Evolutionary conservation across 1,139 yeast genomes (phyloP), one percentile per base, ranked within the genome.

Genomic region (Suhomyces kunorum): DNA sequence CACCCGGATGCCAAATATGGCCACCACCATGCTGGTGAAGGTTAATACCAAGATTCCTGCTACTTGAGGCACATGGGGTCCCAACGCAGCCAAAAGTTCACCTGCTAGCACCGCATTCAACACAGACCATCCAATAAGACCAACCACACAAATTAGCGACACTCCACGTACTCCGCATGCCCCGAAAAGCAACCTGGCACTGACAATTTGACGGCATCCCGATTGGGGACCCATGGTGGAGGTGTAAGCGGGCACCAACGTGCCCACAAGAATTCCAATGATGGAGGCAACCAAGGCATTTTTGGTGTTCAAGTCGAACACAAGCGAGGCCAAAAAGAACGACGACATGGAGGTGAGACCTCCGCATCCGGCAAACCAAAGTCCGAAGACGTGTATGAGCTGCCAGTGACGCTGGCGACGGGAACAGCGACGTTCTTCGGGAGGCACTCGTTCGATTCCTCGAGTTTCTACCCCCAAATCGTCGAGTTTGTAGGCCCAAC

Each of bases 41-140:
- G 64, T 52, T 26, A 66, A 55, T 6, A 66, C 54, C 6, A 66
- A 51, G 24, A 68, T 66, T 2, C 73, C 72, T 2, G 57, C 64
- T 13, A 56, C 53, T 27, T 64, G 49, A 0, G 62, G 56, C 11
- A 58, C 52, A 6, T 48, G 49, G 5, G 47, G 52, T 18, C 52
- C 51, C 22, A 66, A 53, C 3, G 69, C 59, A 6, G 57, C 51
- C 24, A 68, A 53, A 6, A 68, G 56, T 44, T 67, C 64, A 6
- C 72, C 72, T 11, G 72, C 73, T 16, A 67, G 50, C 5, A 67
- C 71, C 42, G 68, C 63, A 43, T 67, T 67, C 3, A 67, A 71
- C 29, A 68, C 66, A 2, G 71, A 65, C 74, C 74, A 68, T 3
- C 74, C 74, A 16, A 64, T 48, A 5, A 63, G 66, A n/a, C 72